Percentiles rank a stretch among this genome's conserved stretches.
Conservation (phyloP, 139 green algal genomes). For the Chloropicon primus region DNA sequence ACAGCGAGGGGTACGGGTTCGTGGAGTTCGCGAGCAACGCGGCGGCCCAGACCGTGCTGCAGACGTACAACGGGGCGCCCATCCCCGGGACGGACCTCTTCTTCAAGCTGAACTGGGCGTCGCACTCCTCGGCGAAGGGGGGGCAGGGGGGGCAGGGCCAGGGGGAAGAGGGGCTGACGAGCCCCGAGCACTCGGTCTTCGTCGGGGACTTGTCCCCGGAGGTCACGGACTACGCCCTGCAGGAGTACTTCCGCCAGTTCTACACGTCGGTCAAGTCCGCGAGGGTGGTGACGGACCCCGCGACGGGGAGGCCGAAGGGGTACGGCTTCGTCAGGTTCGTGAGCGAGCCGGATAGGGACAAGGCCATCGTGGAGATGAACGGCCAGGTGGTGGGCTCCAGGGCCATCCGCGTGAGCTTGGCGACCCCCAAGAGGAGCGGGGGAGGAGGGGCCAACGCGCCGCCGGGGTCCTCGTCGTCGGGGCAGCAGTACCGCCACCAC, state of each 20-base stretch:
- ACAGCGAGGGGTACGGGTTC: slow-evolving; percentile 67
- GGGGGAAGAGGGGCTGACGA: neutral
- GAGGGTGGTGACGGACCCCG: slow-evolving; percentile 79
- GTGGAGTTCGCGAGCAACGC: slow-evolving; percentile 51
- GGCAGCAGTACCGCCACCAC: too few relatives aligned
- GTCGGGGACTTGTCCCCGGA: slow-evolving; percentile 84
- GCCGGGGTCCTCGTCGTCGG: too few relatives aligned
- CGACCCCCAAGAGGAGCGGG: slow-evolving; percentile 29
- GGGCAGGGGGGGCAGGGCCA: neutral
- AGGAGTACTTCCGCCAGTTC: slow-evolving; percentile 69
- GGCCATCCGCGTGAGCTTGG: slow-evolving; percentile 58
- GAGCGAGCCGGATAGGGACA: slow-evolving; percentile 64
- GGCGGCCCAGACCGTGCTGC: slow-evolving; percentile 40
- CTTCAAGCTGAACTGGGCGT: slow-evolving; percentile 71
- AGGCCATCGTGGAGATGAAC: slow-evolving; percentile 71
- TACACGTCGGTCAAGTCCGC: slow-evolving; percentile 52
- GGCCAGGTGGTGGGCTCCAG: slow-evolving; percentile 52
- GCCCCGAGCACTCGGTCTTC: slow-evolving; percentile 67
- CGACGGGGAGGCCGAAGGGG: slow-evolving; percentile 70
- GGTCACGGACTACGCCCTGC: slow-evolving; percentile 75
- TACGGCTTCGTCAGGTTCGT: slow-evolving; percentile 93
- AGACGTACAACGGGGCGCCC: slow-evolving; percentile 42
- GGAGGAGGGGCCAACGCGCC: too few relatives aligned
- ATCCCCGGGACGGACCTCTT: slow-evolving; percentile 46
- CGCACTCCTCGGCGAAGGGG: slow-evolving; percentile 48